A percentile compares a stretch with the other conserved stretches of the same genome.
phyloP scores from a whole-genome alignment of 176 grass and related monocot genomes.

The Zizania latifolia region DNA sequence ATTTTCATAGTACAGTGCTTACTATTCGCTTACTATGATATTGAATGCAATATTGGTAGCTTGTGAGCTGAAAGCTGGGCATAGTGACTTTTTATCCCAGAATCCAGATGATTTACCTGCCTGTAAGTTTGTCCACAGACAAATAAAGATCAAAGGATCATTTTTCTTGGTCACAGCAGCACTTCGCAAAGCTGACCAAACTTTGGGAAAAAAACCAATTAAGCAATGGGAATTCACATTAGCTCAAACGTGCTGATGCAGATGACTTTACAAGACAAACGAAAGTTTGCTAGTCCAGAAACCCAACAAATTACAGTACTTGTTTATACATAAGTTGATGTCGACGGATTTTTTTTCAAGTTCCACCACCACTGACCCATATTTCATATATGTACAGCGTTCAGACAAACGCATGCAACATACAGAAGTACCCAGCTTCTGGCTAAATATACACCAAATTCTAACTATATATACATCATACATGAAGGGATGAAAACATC shows the following conservation, averaged over 20 bases:
- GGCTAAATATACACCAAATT: conserved; percentile 26
- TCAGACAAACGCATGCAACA: conserved; percentile 4
- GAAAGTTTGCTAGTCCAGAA: not conserved
- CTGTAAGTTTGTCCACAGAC: no score
- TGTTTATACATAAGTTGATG: conserved; percentile 36
- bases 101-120: no score
- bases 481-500: conserved; percentile 7
- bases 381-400: conserved; percentile 20
- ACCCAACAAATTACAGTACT: conserved; percentile 3
- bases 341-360: conserved; percentile 50
- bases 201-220: not conserved
- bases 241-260: not conserved
- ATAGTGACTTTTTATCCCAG: not conserved
- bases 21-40: no score
- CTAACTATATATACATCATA: conserved; percentile 34
- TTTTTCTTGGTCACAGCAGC: no score
- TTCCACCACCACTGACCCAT: conserved; percentile 37
- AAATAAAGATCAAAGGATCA: not conserved
- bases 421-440: conserved; percentile 11
- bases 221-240: not conserved
- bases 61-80: not conserved
- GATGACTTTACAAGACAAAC: not conserved
- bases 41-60: no score
- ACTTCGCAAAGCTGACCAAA: no score
- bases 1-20: no score